Evolutionary conservation across 106 monocot species (phyloP), one percentile per base, ranked within the genome.

Genomic region (Platanthera guangdongensis): DNA sequence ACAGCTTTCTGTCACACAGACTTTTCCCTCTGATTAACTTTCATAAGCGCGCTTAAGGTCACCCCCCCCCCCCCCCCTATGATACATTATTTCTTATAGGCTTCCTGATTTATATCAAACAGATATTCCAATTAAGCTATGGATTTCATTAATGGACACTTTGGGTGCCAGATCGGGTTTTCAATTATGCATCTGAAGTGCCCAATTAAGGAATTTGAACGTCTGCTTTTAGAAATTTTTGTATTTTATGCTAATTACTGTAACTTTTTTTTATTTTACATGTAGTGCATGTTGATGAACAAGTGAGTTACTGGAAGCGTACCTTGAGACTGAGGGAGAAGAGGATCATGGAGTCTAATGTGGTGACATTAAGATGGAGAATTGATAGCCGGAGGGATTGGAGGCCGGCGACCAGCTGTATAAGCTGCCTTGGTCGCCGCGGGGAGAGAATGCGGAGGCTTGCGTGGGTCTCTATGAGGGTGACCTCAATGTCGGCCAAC

Each of bases 241-340:
- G 39, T 39, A 39, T 39, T 39, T 39, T 39, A 39, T 39, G 39
- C 39, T 39, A 3, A 39, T 39, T 39, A 39, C 39, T 39, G 39
- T 39, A 39, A 39, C 39, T 39, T 39, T 39, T 39, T 39, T 39
- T 3, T 2, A 32, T 32, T 25, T 25, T 25, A 25, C 25, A 25
- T 0, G 25, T 25, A 25, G 39, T 39, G 39, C 39, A 39, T 39
- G 39, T 39, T 39, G 39, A 39, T 3, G 39, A 39, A 39, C 39
- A 39, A 39, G n/a, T 59, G 59, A 65, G 65, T 13, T 9, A 10
- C 32, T 65, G 65, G 18, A 8, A 65, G 65, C 65, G 32, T 89
- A 97, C 97, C 97, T 97, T 97, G 71, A 83, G 57, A 53, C 91
- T 97, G 67, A 97, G 30, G 45, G 94, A 85, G 91, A 94, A 97